These are phyloP conservation scores for Blastobotrys illinoisensis DNA, from an alignment of 1,139 yeast species.

Conservation along the genomic window DNA sequence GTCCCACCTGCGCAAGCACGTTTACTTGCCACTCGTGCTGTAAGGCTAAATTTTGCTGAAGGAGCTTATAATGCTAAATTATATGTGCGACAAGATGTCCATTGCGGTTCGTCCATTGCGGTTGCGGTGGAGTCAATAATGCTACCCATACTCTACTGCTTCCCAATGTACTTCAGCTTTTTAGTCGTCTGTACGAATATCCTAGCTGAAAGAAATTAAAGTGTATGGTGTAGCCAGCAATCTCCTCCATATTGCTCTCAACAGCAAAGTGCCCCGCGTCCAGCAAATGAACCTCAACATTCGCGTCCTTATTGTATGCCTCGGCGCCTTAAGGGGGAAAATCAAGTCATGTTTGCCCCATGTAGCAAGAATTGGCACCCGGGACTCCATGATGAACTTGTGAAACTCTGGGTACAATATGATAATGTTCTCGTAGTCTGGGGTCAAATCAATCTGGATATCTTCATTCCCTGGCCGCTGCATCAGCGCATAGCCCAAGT, in stretches of 20 bases:
- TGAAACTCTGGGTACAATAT: conserved; percentile 39
- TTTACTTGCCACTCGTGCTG: no score
- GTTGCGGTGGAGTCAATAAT: no score
- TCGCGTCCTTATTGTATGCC: conserved; percentile 35
- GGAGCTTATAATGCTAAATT: no score
- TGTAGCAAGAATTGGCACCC: conserved; percentile 37
- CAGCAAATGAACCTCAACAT: conserved; percentile 28
- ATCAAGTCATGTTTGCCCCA: conserved; percentile 43
- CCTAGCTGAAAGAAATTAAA: no score
- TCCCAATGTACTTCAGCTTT: no score
- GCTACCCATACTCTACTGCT: no score
- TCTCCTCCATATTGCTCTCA: conserved; percentile 31
- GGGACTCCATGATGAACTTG: conserved; percentile 31
- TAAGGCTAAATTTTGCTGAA: no score
- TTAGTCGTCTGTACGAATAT: no score
- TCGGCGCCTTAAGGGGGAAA: conserved; percentile 38
- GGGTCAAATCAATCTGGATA: conserved; percentile 35
- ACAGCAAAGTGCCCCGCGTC: conserved; percentile 42
- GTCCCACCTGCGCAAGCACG: no score
- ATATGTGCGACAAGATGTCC: no score
- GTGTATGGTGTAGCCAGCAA: no score
- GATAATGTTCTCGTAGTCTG: conserved; percentile 37
- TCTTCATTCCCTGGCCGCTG: conserved; percentile 27
- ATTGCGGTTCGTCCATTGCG: no score
- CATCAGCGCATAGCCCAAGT: conserved; percentile 32